Evolutionary conservation across 2,329 filamentous ascomycete genomes (phyloP).

Genomic region (Harringtonia aguacate): DNA sequence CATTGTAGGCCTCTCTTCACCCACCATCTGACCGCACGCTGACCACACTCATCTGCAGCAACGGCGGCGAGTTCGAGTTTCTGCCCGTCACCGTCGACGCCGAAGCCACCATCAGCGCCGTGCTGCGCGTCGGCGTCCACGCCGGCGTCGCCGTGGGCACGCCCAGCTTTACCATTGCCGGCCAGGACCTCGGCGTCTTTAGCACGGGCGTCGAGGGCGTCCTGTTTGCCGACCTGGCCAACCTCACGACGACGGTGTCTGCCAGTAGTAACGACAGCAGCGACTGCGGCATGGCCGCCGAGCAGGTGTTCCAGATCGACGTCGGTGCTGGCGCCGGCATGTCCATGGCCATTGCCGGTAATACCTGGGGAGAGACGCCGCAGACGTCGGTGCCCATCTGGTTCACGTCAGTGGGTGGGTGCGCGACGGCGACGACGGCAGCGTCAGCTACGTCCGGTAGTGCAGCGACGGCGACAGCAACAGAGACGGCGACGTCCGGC

Average conservation of each 20-base stretch:
- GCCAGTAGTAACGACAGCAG: constrained; percentile 13
- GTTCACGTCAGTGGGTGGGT: constrained; percentile 34
- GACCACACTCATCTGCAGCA: constrained; percentile 19
- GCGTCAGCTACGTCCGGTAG: too few species aligned
- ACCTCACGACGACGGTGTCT: constrained; percentile 42
- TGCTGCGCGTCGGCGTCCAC: constrained; percentile 34
- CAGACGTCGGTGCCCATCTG: constrained; percentile 37
- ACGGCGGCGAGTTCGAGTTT: constrained; percentile 44
- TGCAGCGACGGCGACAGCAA: too few species aligned
- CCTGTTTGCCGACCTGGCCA: constrained; percentile 40
- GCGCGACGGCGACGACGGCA: constrained; percentile 24
- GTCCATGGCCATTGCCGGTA: constrained; percentile 28
- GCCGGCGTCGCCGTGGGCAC: constrained; percentile 24
- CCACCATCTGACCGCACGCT: not conserved
- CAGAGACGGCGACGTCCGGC: not conserved
- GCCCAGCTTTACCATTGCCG: constrained; percentile 12
- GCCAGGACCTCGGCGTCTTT: constrained; percentile 14
- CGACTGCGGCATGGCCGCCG: constrained; percentile 31
- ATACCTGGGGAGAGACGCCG: constrained; percentile 39
- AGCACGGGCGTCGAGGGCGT: constrained; percentile 35
- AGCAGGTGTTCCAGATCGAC: constrained; percentile 39
- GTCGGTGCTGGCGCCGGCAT: constrained; percentile 44
- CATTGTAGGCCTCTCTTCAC: constrained; percentile 29
- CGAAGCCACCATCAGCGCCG: constrained; percentile 30
- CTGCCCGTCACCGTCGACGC: constrained; percentile 39